phyloP scores from a whole-genome alignment of 441 rosid species.

The Populus tomentosa region DNA sequence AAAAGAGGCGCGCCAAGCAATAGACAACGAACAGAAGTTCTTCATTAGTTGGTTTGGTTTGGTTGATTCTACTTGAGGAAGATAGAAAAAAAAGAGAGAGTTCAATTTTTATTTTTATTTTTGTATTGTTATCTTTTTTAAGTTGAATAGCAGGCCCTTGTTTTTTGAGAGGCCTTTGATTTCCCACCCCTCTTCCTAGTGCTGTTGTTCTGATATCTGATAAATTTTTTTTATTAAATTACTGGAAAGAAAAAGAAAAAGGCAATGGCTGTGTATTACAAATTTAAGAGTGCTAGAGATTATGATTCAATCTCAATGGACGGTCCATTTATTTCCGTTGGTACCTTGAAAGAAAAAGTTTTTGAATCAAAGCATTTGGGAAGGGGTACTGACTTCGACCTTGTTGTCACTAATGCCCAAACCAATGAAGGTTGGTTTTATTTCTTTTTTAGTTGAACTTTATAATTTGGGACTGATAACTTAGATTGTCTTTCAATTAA shows the following conservation, averaged over 20 bases:
- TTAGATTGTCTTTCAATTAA: background rate
- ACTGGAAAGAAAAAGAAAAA: constrained; percentile 7
- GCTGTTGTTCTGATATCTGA: constrained; percentile 24
- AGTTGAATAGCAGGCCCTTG: constrained; percentile 26
- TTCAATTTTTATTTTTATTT: constrained; percentile 13
- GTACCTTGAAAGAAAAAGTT: constrained; percentile 96
- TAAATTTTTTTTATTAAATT: constrained; percentile 16
- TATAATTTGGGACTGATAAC: background rate
- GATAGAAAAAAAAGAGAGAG: constrained; percentile 11
- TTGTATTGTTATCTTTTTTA: constrained; percentile 5
- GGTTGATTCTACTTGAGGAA: constrained; percentile 23
- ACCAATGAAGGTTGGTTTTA: constrained; percentile 94
- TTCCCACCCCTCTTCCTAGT: background rate
- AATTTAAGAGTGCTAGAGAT: constrained; percentile 99
- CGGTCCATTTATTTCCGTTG: constrained; percentile 95
- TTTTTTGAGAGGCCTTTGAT: constrained; percentile 16
- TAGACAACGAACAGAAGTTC: constrained; percentile 14
- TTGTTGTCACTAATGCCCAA: constrained; percentile 96
- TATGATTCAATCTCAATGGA: constrained; percentile 92
- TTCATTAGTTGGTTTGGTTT: constrained; percentile 24
- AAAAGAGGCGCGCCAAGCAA: background rate
- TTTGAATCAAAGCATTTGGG: constrained; percentile 99
- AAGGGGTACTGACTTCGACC: constrained; percentile 97
- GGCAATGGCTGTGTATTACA: constrained; percentile 95
- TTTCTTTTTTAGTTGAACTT: constrained; percentile 8